Conservation (phyloP, 2,329 filamentous ascomycete genomes). For the Leptoxyphium fumago region DNA sequence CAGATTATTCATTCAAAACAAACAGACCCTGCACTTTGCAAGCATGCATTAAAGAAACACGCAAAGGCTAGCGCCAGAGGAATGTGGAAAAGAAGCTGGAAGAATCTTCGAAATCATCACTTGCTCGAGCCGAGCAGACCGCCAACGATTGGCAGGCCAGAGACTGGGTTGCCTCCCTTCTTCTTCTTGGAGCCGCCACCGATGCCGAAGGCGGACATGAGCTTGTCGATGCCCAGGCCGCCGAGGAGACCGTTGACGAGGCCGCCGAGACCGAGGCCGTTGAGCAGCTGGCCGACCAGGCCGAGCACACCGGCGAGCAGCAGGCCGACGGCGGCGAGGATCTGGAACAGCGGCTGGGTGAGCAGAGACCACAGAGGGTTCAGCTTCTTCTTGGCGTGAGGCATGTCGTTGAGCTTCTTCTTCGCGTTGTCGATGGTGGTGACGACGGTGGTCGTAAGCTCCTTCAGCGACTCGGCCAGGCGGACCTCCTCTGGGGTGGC, state of each 20-base stretch:
- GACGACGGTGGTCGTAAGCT: slow-evolving; percentile 66
- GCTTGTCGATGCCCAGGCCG: slow-evolving; percentile 59
- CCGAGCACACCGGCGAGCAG: slow-evolving; percentile 70
- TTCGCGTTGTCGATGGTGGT: slow-evolving; percentile 76
- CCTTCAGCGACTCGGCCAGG: slow-evolving; percentile 73
- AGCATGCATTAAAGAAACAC: background rate
- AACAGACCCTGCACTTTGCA: background rate
- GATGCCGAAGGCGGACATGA: slow-evolving; percentile 59
- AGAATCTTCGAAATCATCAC: slow-evolving; percentile 9
- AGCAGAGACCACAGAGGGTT: slow-evolving; percentile 79
- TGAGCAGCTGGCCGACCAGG: slow-evolving; percentile 66
- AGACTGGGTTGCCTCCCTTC: slow-evolving; percentile 17
- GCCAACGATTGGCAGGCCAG: slow-evolving; percentile 31
- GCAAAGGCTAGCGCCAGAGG: background rate
- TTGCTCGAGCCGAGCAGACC: slow-evolving; percentile 30
- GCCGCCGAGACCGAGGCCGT: slow-evolving; percentile 68
- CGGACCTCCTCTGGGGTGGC: slow-evolving; percentile 72
- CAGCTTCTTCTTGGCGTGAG: slow-evolving; percentile 85
- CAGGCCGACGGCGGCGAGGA: slow-evolving; percentile 75
- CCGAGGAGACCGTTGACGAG: slow-evolving; percentile 67
- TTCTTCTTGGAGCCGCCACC: slow-evolving; percentile 37
- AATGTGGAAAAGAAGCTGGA: too few relatives aligned
- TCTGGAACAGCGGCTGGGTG: slow-evolving; percentile 80
- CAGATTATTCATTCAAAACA: background rate
- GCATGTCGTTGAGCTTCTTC: slow-evolving; percentile 81